phyloP scores from a whole-genome alignment of 2,329 filamentous ascomycete genomes.

The Sporothrix globosa region DNA sequence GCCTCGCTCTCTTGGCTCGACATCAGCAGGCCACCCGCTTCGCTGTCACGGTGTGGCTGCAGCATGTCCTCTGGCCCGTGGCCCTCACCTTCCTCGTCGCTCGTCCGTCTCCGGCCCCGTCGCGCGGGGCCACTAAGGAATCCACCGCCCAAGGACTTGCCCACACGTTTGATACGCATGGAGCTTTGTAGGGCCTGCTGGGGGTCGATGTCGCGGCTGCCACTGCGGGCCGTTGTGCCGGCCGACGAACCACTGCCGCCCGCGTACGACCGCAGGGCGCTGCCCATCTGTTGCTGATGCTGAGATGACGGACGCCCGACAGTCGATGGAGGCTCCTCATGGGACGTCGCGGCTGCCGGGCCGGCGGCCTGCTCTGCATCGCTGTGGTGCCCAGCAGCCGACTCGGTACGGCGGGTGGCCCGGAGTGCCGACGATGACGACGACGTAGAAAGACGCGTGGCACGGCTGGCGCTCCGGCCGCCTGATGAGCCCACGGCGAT shows the following conservation, averaged over 20 bases:
- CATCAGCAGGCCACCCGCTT: slow-evolving; percentile 46
- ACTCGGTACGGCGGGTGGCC: slow-evolving; percentile 36
- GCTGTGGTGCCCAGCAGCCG: slow-evolving; percentile 43
- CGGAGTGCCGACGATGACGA: slow-evolving; percentile 45
- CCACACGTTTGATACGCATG: slow-evolving; percentile 75
- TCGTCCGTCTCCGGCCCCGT: slow-evolving; percentile 68
- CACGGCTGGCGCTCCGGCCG: slow-evolving; percentile 39
- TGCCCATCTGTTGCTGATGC: slow-evolving; percentile 49
- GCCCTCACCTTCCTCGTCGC: slow-evolving; percentile 64
- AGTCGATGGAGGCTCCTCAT: slow-evolving; percentile 54
- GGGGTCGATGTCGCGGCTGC: slow-evolving; percentile 47
- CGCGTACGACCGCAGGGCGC: slow-evolving; percentile 55
- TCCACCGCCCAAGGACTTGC: slow-evolving; percentile 70
- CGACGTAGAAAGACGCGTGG: slow-evolving; percentile 44
- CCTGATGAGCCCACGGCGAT: slow-evolving; percentile 58
- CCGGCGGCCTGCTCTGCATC: slow-evolving; percentile 52
- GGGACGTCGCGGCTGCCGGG: slow-evolving; percentile 30
- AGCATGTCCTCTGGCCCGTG: slow-evolving; percentile 36
- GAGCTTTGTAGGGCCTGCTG: slow-evolving; percentile 70
- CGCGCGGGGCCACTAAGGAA: slow-evolving; percentile 81
- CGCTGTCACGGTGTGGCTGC: slow-evolving; percentile 44
- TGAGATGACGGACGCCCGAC: slow-evolving; percentile 44
- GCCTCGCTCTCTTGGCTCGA: slow-evolving; percentile 50
- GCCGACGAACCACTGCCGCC: slow-evolving; percentile 41
- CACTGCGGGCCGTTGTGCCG: slow-evolving; percentile 29